A percentile compares a stretch with the other conserved stretches of the same genome.
These are phyloP conservation scores for Colletotrichum kahawae DNA, from an alignment of 2,329 filamentous ascomycete species.

Conservation along the genomic window DNA sequence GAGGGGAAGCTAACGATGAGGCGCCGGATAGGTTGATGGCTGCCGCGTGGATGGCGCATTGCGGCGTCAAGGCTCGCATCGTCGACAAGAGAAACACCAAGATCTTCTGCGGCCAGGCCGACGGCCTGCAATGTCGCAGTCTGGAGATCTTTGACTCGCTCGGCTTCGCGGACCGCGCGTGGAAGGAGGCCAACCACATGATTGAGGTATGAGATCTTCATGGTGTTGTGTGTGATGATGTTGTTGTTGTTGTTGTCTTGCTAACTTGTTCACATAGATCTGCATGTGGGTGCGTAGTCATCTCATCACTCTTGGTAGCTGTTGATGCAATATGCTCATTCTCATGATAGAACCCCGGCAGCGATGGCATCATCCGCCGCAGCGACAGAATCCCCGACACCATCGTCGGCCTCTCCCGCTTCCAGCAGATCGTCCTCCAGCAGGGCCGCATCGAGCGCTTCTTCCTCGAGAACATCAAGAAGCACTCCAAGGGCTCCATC, in stretches of 20 bases:
- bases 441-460: constrained; percentile 74
- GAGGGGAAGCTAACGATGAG: not conserved
- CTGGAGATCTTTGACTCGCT: constrained; percentile 78
- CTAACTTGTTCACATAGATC: not conserved
- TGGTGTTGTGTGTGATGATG: not conserved
- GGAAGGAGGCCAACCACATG: constrained; percentile 72
- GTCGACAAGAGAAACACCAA: constrained; percentile 48
- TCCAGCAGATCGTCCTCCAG: constrained; percentile 71
- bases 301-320: not conserved
- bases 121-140: constrained; percentile 64
- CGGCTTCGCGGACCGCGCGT: constrained; percentile 66
- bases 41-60: constrained; percentile 45
- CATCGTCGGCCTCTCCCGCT: constrained; percentile 64
- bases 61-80: constrained; percentile 45
- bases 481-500: constrained; percentile 53
- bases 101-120: constrained; percentile 48
- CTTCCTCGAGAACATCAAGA: constrained; percentile 65
- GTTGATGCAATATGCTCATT: constrained; percentile 13
- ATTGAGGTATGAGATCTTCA: constrained; percentile 58
- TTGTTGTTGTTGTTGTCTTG: constrained; percentile 12
- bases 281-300: constrained; percentile 19
- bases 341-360: constrained; percentile 62
- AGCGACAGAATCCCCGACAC: constrained; percentile 68
- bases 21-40: constrained; percentile 46
- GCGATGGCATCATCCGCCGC: constrained; percentile 60